A percentile compares a stretch with the other conserved stretches of the same genome.
Conservation (phyloP, 129 eudicot species). For the Kitagawia praeruptora region DNA sequence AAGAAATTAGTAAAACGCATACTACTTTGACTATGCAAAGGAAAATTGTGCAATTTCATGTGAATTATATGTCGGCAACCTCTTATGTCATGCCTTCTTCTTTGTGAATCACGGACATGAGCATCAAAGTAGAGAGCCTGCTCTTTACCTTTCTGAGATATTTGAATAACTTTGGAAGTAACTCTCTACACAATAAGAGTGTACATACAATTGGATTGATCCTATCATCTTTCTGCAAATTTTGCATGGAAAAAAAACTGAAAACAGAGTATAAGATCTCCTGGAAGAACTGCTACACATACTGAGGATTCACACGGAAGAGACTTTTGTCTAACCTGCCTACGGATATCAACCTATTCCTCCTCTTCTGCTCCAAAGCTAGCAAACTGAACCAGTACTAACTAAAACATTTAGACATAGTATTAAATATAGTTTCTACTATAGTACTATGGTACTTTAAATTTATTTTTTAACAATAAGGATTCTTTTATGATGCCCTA, state of each 20-base stretch:
- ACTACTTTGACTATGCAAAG: not conserved
- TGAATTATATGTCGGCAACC: slow-evolving; percentile 79
- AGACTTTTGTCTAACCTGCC: slow-evolving; percentile 82
- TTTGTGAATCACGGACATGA: slow-evolving; percentile 88
- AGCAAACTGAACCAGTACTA: too few relatives aligned
- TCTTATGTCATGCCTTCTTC: slow-evolving; percentile 94
- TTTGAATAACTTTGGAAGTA: not conserved
- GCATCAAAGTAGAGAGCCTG: slow-evolving; percentile 99
- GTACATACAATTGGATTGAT: not conserved
- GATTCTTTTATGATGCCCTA: not conserved
- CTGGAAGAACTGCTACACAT: slow-evolving; percentile 87
- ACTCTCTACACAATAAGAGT: not conserved
- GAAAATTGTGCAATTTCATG: not conserved
- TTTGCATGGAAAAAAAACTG: slow-evolving; percentile 41
- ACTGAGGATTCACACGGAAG: slow-evolving; percentile 96
- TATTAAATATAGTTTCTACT: too few relatives aligned
- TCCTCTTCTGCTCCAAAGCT: too few relatives aligned
- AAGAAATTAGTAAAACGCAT: not conserved
- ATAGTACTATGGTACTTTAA: not conserved
- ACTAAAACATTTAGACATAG: too few relatives aligned
- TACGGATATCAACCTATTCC: too few relatives aligned
- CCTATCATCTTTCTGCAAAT: not conserved
- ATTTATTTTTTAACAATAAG: not conserved
- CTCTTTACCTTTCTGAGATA: slow-evolving; percentile 89
- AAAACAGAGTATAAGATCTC: slow-evolving; percentile 89